Evolutionary conservation across 208 protist species (phyloP).

Genomic region (Wallacemonas sp.): DNA sequence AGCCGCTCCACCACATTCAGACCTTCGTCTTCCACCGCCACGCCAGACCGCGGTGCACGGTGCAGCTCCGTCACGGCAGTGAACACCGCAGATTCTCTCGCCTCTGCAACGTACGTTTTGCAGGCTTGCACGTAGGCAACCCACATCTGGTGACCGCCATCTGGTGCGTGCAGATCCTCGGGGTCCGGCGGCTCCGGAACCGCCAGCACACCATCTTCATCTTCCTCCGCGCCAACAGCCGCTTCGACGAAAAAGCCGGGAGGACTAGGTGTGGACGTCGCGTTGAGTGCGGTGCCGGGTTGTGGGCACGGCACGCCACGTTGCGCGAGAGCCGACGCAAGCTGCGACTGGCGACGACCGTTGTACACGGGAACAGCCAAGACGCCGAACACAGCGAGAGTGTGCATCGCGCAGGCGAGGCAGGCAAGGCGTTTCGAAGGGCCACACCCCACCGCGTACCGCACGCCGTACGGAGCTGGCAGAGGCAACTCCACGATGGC

Average conservation of each 20-base stretch:
- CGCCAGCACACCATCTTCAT: background rate
- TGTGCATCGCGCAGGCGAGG: constrained; percentile 65
- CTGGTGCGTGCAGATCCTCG: background rate
- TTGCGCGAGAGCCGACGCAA: constrained; percentile 22
- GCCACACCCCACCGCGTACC: constrained; percentile 69
- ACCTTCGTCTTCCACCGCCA: constrained; percentile 27
- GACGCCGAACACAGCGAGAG: constrained; percentile 39
- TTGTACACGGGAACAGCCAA: constrained; percentile 63
- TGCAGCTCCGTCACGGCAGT: constrained; percentile 14
- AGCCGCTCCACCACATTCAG: constrained; percentile 20
- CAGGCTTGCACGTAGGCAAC: constrained; percentile 21
- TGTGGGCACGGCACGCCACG: constrained; percentile 26
- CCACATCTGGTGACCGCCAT: constrained; percentile 4
- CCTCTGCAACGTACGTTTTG: constrained; percentile 12
- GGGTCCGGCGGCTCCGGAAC: constrained; percentile 9
- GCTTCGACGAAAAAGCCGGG: constrained; percentile 38
- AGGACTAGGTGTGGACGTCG: constrained; percentile 42
- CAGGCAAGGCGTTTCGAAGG: constrained; percentile 47
- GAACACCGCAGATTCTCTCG: background rate
- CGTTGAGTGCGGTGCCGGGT: constrained; percentile 20
- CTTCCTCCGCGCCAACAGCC: background rate
- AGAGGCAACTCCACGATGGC: constrained; percentile 73
- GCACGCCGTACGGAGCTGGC: constrained; percentile 40
- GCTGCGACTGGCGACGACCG: constrained; percentile 35
- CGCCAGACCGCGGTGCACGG: constrained; percentile 17